Evolutionary conservation across 2,329 filamentous ascomycete species (phyloP).

Genomic region (Alternaria triticimaculans): DNA sequence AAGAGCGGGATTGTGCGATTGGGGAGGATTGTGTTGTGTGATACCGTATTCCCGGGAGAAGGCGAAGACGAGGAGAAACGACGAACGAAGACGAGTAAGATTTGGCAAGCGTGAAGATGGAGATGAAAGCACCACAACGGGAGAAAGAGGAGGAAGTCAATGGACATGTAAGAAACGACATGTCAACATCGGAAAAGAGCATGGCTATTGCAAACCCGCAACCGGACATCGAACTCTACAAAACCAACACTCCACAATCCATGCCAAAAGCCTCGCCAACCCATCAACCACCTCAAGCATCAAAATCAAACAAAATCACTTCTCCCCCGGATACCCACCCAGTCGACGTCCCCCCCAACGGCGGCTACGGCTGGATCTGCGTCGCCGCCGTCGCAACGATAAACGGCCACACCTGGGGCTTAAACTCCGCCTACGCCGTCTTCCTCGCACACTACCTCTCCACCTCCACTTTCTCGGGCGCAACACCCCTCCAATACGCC

Average conservation of each 20-base stretch:
- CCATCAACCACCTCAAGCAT: background rate
- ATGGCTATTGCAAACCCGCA: background rate
- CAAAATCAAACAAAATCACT: background rate
- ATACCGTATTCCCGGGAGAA: background rate
- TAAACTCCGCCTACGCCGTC: constrained; percentile 75
- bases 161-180: background rate
- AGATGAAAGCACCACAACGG: background rate
- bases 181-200: background rate
- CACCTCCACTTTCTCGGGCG: constrained; percentile 66
- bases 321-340: background rate
- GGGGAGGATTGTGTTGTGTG: background rate
- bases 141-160: constrained; percentile 11
- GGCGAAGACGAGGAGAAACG: background rate
- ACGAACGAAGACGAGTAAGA: background rate
- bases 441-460: constrained; percentile 75
- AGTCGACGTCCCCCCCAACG: constrained; percentile 60
- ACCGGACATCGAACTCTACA: background rate
- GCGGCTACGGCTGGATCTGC: constrained; percentile 67
- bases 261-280: background rate
- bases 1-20: background rate
- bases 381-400: constrained; percentile 47
- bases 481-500: constrained; percentile 71
- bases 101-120: background rate
- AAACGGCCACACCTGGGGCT: constrained; percentile 71
- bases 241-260: background rate